These are phyloP conservation scores for Phlebopus sp. DNA, from an alignment of 1,284 basidiomycete species.

Conservation along the genomic window DNA sequence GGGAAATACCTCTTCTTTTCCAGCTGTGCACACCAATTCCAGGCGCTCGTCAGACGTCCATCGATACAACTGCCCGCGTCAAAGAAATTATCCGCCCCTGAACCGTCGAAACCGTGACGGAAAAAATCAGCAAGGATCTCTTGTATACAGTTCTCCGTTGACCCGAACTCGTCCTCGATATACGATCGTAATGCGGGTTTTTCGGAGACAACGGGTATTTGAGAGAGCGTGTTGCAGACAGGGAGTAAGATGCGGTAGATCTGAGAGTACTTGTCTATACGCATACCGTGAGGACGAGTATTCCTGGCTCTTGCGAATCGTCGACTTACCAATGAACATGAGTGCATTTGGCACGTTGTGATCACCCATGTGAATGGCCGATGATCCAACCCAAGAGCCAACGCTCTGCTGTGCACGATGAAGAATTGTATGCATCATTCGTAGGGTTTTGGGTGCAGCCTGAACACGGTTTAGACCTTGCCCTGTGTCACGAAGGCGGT, in stretches of 20 bases:
- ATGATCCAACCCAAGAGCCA: slow-evolving; percentile 73
- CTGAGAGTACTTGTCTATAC: slow-evolving; percentile 77
- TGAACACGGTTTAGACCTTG: slow-evolving; percentile 83
- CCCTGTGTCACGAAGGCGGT: slow-evolving; percentile 78
- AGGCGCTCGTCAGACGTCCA: slow-evolving; percentile 73
- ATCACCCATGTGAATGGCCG: slow-evolving; percentile 63
- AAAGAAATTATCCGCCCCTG: slow-evolving; percentile 78
- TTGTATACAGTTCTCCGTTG: slow-evolving; percentile 57
- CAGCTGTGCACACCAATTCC: slow-evolving; percentile 80
- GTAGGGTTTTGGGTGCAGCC: slow-evolving; percentile 76
- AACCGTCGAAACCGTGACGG: slow-evolving; percentile 79
- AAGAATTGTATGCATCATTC: slow-evolving; percentile 81
- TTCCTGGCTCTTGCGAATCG: not conserved
- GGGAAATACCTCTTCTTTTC: slow-evolving; percentile 84
- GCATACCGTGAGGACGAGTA: not conserved
- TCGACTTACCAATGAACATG: slow-evolving; percentile 62
- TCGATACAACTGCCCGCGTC: slow-evolving; percentile 68
- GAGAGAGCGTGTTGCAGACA: slow-evolving; percentile 72
- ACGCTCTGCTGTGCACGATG: slow-evolving; percentile 75
- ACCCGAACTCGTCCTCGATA: slow-evolving; percentile 77
- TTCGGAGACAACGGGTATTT: slow-evolving; percentile 60
- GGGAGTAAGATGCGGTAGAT: slow-evolving; percentile 83
- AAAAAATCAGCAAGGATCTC: slow-evolving; percentile 81
- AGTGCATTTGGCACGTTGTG: slow-evolving; percentile 86
- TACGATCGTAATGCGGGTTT: slow-evolving; percentile 72